Base-by-base conservation (phyloP, 2,329 filamentous ascomycete genomes). In the Apiospora marii region DNA sequence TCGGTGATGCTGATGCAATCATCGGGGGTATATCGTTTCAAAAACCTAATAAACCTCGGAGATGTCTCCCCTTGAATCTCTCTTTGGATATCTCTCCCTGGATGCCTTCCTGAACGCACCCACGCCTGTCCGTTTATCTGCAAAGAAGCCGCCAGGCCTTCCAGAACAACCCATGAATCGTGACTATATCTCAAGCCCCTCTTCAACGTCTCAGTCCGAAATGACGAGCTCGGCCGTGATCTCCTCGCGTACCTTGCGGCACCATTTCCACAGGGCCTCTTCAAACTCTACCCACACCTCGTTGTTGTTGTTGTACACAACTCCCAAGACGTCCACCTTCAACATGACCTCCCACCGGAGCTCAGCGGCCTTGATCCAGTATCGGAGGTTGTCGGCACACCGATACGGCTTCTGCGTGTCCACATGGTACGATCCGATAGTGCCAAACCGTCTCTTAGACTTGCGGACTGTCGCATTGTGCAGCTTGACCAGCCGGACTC, bases 311-410 rank as follows among this genome's bases (percentile, higher is more conserved):
- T 92, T 92, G 79, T 95, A 93, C 30, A 98, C 95, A 10, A 98
- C 89, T 41, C 92, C 94, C 83, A 97, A 92, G 30, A 96, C 94
- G 79, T 98, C 94, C 71, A 98, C 88, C 75, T 92, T 90, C 70
- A 98, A 86, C 76, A 93, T 89, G 51, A 95, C 90, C 83, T 98
- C 96, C 92, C 96, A 99, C 71, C 96, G 91, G 73, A 98, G 87
- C 84, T 99, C 95, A 10, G 95, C 95, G 1, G 96, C 96, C 85
- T 99, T 99, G 83, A 93, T 90, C 96, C 96, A 99, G 86, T 93
- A 99, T 53, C 95, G 91, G 74, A 99, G 87, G 81, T 99, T 99
- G 77, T 99, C 96, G 3, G 95, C 94, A 74, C 92, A 92, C 68
- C 96, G 92, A 82, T 99, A 99, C 0, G 96, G 96, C 83, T 98